Percentiles rank a stretch among this genome's conserved stretches.
Evolutionary conservation across 2,329 filamentous ascomycete genomes (phyloP).

Genomic region (Tolypocladium sp.): DNA sequence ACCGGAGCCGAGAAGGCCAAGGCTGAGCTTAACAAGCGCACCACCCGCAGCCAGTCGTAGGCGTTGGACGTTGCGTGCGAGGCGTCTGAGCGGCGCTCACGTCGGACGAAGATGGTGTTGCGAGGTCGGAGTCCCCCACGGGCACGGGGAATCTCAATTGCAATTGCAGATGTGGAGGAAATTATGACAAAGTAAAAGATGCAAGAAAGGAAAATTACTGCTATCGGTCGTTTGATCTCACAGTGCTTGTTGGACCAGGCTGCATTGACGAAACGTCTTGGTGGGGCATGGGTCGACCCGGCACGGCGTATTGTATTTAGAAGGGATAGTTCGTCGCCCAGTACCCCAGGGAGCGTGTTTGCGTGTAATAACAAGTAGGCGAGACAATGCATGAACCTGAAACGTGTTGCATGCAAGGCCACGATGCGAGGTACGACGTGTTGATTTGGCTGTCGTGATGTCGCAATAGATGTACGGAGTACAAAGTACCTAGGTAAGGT

Average conservation of each 20-base stretch:
- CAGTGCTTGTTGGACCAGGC: not conserved
- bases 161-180: not conserved
- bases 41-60: constrained; percentile 47
- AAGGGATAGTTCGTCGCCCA: not conserved
- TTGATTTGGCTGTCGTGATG: not conserved
- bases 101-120: not conserved
- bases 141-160: not conserved
- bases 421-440: not conserved
- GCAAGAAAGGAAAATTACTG: not conserved
- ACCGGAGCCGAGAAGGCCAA: constrained; percentile 66
- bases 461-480: not conserved
- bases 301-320: not conserved
- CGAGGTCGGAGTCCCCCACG: not conserved
- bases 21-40: constrained; percentile 57
- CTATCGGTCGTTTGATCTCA: not conserved
- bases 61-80: not conserved
- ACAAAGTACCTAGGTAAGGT: too few relatives aligned
- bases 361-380: not conserved
- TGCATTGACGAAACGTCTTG: not conserved
- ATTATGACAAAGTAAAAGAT: not conserved
- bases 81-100: not conserved
- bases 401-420: not conserved
- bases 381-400: not conserved
- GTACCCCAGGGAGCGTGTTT: not conserved
- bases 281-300: not conserved